Evolutionary conservation across 331 rosid genomes (phyloP), one percentile per base, ranked within the genome.

Genomic region (Malus hybrid): DNA sequence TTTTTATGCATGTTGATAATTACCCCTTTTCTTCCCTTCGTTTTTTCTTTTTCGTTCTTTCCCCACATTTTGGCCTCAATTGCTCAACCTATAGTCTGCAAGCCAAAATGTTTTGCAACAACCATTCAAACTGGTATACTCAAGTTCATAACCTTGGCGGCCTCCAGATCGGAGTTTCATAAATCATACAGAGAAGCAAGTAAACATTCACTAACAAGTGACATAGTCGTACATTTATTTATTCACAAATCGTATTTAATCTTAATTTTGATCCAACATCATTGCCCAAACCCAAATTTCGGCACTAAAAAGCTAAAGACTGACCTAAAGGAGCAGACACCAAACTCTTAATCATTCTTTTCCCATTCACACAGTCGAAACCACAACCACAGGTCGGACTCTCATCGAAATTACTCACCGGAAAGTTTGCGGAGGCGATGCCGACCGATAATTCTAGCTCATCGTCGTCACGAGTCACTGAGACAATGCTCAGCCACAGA

Each of bases 371-470:
- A 79, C 90, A 88, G 66, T 90, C 91, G 79, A 88, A 86, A 14
- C 90, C 88, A 44, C 93, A 82, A 3, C 90, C 85, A 76, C 90
- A 86, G 46, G 80, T 71, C 6, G 91, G 87, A 16, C 86, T 78
- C 75, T 82, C 87, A 2, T 19, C 15, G 65, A 90, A 90, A 32
- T 80, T 90, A 69, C 65, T 54, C 6, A 83, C 85, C 1, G 73
- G 20, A 65, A 85, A 84, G 32, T 79, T 80, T 0, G 85, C 86
- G n/a, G 87, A 80, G 50, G 80, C 87, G 2, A 87, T 77, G 5
- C 92, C 93, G n/a, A 85, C 86, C 1, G 89, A 85, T 84, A 88
- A 82, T 33, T 71, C 32, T 9, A 88, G 81, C 79, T 82, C 83
- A 20, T 78, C 83, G 14, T 71, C 82, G 0, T 70, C 60, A 15